phyloP scores from a whole-genome alignment of 148 eudicot species.

The Cornus florida region DNA sequence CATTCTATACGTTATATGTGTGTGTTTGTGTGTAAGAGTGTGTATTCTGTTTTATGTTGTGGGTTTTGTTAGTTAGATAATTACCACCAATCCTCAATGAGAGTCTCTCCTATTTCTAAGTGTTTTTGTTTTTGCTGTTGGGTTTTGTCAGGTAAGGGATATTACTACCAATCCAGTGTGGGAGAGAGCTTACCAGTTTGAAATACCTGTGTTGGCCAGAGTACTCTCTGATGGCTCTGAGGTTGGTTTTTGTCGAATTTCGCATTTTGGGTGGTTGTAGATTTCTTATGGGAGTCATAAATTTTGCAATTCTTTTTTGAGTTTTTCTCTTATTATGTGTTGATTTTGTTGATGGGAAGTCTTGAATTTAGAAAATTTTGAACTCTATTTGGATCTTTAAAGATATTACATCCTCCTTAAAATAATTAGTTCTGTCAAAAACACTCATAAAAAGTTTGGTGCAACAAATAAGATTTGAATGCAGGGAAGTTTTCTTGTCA shows the following conservation, averaged over 20 bases:
- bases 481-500: no score
- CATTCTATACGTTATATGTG: background rate
- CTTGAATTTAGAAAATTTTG: background rate
- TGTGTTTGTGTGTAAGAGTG: background rate
- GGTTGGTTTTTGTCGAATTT: constrained; percentile 33
- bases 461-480: no score
- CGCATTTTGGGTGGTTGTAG: background rate
- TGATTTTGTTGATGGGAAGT: background rate
- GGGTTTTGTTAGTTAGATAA: background rate
- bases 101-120: background rate
- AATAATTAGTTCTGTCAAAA: no score
- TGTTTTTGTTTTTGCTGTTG: constrained; percentile 7
- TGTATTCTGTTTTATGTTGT: background rate
- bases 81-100: no score
- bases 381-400: background rate
- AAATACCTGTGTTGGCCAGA: constrained; percentile 86
- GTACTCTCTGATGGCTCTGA: constrained; percentile 74
- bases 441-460: no score
- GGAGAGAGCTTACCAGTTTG: constrained; percentile 91
- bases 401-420: background rate
- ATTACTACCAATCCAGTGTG: constrained; percentile 87
- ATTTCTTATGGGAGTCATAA: background rate
- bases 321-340: background rate
- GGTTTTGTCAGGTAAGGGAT: constrained; percentile 63
- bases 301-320: background rate